Evolutionary conservation across 495 filamentous ascomycete species (phyloP).

Genomic region (Podospora pseudocomata): DNA sequence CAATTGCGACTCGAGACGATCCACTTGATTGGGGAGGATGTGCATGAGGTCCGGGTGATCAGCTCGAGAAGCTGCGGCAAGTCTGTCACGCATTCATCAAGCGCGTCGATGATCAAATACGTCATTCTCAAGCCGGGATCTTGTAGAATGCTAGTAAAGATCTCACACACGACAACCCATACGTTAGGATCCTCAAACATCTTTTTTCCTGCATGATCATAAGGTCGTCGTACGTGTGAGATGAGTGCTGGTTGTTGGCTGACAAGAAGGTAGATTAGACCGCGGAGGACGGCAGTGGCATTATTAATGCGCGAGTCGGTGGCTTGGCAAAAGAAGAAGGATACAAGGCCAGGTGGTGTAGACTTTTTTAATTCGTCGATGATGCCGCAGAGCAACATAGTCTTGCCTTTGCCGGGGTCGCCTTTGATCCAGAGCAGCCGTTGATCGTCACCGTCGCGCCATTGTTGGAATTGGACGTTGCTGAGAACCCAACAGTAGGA

Average conservation of each 20-base stretch:
- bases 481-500: constrained; percentile 44
- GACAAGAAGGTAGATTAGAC: constrained; percentile 32
- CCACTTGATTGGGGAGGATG: constrained; percentile 32
- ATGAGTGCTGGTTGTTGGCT: constrained; percentile 26
- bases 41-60: constrained; percentile 23
- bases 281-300: constrained; percentile 32
- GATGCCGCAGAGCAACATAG: constrained; percentile 46
- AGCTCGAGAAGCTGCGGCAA: constrained; percentile 33
- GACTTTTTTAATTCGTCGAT: constrained; percentile 34
- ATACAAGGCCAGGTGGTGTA: constrained; percentile 26
- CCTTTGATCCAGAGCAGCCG: constrained; percentile 26
- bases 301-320: constrained; percentile 8
- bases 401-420: constrained; percentile 47
- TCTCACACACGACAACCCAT: constrained; percentile 26
- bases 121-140: constrained; percentile 26
- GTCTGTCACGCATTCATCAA: constrained; percentile 45
- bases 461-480: background rate
- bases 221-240: constrained; percentile 23
- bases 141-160: constrained; percentile 33
- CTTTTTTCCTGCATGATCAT: background rate
- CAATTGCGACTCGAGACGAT: constrained; percentile 30
- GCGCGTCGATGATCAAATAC: constrained; percentile 45
- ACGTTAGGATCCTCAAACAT: constrained; percentile 23
- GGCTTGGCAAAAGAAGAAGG: constrained; percentile 46
- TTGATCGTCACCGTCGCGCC: constrained; percentile 14